Evolutionary conservation across 2,329 filamentous ascomycete genomes (phyloP).

Genomic region (Colletotrichum sp.): DNA sequence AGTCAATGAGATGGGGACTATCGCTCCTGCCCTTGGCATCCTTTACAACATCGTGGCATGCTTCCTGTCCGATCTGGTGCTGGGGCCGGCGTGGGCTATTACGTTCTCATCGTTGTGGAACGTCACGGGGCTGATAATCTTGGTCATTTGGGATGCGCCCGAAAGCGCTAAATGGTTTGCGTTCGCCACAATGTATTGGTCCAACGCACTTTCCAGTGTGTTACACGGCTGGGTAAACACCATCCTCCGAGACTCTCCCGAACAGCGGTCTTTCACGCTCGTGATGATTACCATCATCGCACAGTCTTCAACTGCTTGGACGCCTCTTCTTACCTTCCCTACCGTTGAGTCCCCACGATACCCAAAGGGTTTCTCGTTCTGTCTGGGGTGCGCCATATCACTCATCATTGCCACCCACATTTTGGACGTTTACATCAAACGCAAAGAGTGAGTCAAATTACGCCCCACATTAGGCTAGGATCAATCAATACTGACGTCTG

Average conservation of each 20-base stretch:
- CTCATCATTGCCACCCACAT: conserved; percentile 19
- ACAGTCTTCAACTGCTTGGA: conserved; percentile 62
- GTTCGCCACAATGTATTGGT: conserved; percentile 39
- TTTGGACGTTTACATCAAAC: conserved; percentile 18
- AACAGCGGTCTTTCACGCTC: conserved; percentile 15
- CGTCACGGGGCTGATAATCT: conserved; percentile 34
- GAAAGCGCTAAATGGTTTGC: conserved; percentile 60
- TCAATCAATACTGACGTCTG: background rate
- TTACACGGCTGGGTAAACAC: conserved; percentile 18
- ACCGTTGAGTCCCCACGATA: conserved; percentile 48
- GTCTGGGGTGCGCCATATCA: conserved; percentile 8
- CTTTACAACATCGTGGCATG: conserved; percentile 10
- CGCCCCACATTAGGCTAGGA: background rate
- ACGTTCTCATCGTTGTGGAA: conserved; percentile 15
- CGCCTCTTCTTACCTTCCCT: conserved; percentile 54
- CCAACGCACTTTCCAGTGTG: conserved; percentile 13
- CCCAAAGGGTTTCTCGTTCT: conserved; percentile 49
- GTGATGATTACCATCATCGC: conserved; percentile 40
- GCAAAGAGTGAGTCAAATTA: conserved; percentile 4
- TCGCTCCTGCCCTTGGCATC: conserved; percentile 7
- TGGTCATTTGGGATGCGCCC: conserved; percentile 60
- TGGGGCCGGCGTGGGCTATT: conserved; percentile 36
- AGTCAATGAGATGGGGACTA: conserved; percentile 47
- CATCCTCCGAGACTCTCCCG: conserved; percentile 10
- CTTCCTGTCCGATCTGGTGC: conserved; percentile 13